phyloP scores from a whole-genome alignment of 1,139 yeast genomes.

The Pichia sp. region DNA sequence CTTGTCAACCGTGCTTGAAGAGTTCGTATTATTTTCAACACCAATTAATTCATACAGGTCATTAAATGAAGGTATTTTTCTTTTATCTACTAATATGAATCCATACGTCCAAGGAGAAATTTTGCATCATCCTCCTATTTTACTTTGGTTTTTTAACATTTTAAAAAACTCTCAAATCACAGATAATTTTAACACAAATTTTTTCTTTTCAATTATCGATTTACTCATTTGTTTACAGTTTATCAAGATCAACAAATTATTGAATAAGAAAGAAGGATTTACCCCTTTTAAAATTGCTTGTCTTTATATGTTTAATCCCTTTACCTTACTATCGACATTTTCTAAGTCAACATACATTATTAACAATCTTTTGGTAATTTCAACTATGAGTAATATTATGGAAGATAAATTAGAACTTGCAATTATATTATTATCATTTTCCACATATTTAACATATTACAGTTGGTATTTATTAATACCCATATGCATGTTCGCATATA shows the following conservation, averaged over 20 bases:
- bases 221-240: conserved; percentile 38
- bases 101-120: conserved; percentile 83
- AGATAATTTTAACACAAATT: conserved; percentile 25
- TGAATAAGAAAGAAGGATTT: conserved; percentile 22
- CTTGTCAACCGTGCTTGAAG: conserved; percentile 37
- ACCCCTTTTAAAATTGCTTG: conserved; percentile 46
- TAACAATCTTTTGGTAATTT: conserved; percentile 50
- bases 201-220: conserved; percentile 39
- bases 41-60: conserved; percentile 64
- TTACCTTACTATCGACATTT: conserved; percentile 58
- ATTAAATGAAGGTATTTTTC: conserved; percentile 73
- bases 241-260: conserved; percentile 34
- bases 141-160: conserved; percentile 45
- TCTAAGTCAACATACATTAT: conserved; percentile 65
- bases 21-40: conserved; percentile 71
- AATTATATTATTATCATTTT: conserved; percentile 51
- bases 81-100: conserved; percentile 51
- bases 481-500: conserved; percentile 29
- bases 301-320: conserved; percentile 75
- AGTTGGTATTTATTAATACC: conserved; percentile 56
- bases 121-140: conserved; percentile 69
- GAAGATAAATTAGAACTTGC: conserved; percentile 39
- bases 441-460: conserved; percentile 60
- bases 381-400: conserved; percentile 44
- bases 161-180: conserved; percentile 23